Evolutionary conservation across 192 early-diverging fungal genomes (phyloP), one percentile per base, ranked within the genome.

Genomic region (Phycomyces blakesleeanus): DNA sequence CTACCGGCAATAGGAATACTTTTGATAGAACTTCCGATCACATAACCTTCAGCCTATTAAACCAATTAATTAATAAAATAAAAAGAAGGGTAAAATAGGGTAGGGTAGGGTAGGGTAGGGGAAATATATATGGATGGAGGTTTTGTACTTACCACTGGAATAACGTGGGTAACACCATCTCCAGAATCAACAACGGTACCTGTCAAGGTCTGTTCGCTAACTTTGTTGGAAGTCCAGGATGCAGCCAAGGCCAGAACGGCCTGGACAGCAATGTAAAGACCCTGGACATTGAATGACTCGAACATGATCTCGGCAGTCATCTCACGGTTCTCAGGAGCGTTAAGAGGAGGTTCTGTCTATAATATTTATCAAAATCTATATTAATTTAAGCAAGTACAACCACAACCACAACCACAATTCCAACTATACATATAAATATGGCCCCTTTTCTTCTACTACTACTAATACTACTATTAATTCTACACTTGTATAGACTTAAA

Each of bases 271-370:
- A 98, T 98, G 67, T 98, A 98, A 68, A 98, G 76, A 55, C 95
- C 97, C 65, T 96, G 90, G 42, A 95, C 90, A 57, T 97, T 97
- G 78, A 98, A 98, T 6, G 97, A 97, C 72, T 98, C 97, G 74
- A 98, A 98, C 79, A 98, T 95, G 58, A 98, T 98, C 77, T 98
- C 97, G 20, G 97, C 97, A 55, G 93, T 97, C 77, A 93, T 92
- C 79, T 98, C 97, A 68, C 97, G 89, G 78, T 98, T 98, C 76
- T 98, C 97, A 12, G 97, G 97, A 47, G 94, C 83, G 71, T 98
- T 98, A 41, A 97, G 85, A 54, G 97, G 97, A 25, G 97, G 95
- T 79, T 98, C 97, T 26, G 97, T 98, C 92, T 94, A 75, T 1
- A 61, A 40, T n/a, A n/a, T n/a, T n/a, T n/a, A n/a, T n/a, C n/a